Evolutionary conservation across 352 stramenopile genomes (phyloP), one percentile per base, ranked within the genome.

Genomic region (Phytophthora sojae): DNA sequence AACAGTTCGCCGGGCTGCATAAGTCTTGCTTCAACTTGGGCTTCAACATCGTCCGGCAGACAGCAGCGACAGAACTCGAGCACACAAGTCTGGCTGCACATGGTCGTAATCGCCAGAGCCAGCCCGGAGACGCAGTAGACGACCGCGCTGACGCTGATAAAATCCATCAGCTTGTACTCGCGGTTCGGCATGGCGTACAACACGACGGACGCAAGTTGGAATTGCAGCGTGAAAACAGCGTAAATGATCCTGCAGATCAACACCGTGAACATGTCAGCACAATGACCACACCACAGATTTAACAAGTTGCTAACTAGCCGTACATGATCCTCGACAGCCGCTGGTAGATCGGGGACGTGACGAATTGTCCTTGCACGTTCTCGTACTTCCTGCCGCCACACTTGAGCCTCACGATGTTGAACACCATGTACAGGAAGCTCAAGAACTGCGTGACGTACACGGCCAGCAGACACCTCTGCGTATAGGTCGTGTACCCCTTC

Each of bases 281-380:
- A 44, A 56, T 25, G 15, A 14, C 6, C 44, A 49, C 37, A 42
- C 11, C 21, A 45, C 14, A 68, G 61, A 29, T 25, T 55, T 32
- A 11, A 39, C 42, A 50, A 61, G 26, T 30, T 21, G 21, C 21
- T 21, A 21, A 54, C 42, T n/a, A 9, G 6, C 3, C 73, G 32
- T 71, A 73, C 85, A 93, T 84, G 73, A 93, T 91, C 19, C 70
- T 64, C 45, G 85, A 87, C 12, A 93, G 79, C 15, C 85, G 76
- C 32, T 86, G 72, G 57, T 93, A 93, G 29, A 93, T 71, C 2
- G 85, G 85, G 2, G 85, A 93, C 17, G 76, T 75, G 32, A 90
- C 76, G 59, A 93, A 89, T 26, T 77, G 67, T 15, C 84, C 84
- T 30, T 91, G 78, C 15, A 91, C 79, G 19, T 81, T 88, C 51